A percentile compares a stretch with the other conserved stretches of the same genome.
Conservation (phyloP, 2,329 filamentous ascomycete species). For the Leptodontidium sp. region DNA sequence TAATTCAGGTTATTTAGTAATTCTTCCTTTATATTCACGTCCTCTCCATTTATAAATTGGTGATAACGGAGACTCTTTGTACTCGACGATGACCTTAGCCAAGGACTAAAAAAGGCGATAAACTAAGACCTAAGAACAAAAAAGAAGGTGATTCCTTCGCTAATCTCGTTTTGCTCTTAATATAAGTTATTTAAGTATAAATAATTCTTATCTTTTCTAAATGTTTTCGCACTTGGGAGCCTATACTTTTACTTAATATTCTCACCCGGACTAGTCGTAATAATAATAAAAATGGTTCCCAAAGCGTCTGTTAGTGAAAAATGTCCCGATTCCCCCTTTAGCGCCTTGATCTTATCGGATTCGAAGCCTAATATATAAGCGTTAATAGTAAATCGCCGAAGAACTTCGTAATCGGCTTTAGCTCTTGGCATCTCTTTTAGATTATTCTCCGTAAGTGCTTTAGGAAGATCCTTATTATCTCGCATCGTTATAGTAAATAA, state of each 20-base stretch:
- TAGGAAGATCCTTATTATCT: slow-evolving; percentile 27
- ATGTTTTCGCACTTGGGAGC: slow-evolving; percentile 24
- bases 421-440: slow-evolving; percentile 34
- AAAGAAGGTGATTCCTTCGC: slow-evolving; percentile 38
- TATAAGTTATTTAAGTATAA: slow-evolving; percentile 32
- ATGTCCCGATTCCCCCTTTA: slow-evolving; percentile 14
- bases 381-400: slow-evolving; percentile 29
- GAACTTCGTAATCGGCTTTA: slow-evolving; percentile 25
- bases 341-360: slow-evolving; percentile 26
- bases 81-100: slow-evolving; percentile 16
- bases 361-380: slow-evolving; percentile 30
- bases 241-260: slow-evolving; percentile 27
- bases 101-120: slow-evolving; percentile 31
- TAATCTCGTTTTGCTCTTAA: slow-evolving; percentile 22
- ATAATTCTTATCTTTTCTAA: slow-evolving; percentile 29
- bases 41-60: slow-evolving; percentile 19
- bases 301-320: slow-evolving; percentile 1
- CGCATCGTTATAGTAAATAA: slow-evolving; percentile 28
- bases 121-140: slow-evolving; percentile 36
- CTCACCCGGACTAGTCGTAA: slow-evolving; percentile 30
- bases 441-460: slow-evolving; percentile 21
- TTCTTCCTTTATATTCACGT: slow-evolving; percentile 22
- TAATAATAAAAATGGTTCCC: slow-evolving; percentile 9
- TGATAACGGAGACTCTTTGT: slow-evolving; percentile 14
- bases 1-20: slow-evolving; percentile 9